These are phyloP conservation scores for Themeda triandra DNA, from an alignment of 176 grass and related monocot species.

Conservation along the genomic window DNA sequence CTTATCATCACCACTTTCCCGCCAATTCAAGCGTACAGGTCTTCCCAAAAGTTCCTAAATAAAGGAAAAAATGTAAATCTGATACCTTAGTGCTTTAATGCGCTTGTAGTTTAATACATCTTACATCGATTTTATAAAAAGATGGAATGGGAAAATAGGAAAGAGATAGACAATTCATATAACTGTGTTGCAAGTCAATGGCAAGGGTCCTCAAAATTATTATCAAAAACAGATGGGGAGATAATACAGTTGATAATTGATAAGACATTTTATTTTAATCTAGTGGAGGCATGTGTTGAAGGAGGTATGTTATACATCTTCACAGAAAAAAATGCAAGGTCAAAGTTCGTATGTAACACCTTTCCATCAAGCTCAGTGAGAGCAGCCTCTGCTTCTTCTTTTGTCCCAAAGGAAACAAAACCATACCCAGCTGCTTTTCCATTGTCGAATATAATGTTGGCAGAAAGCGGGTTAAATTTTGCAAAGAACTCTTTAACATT, in stretches of 20 bases:
- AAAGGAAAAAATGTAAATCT: slow-evolving; percentile 15
- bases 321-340: slow-evolving; percentile 14
- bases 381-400: slow-evolving; percentile 71
- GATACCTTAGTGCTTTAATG: slow-evolving; percentile 1
- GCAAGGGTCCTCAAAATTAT: not conserved
- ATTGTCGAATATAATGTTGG: slow-evolving; percentile 63
- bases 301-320: not conserved
- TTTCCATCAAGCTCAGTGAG: slow-evolving; percentile 82
- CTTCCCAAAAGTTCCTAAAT: slow-evolving; percentile 87
- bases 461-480: slow-evolving; percentile 58
- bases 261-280: not conserved
- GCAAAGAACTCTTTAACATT: slow-evolving; percentile 76
- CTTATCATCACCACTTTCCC: slow-evolving; percentile 37
- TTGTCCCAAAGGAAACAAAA: slow-evolving; percentile 81
- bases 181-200: not conserved
- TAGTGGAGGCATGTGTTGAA: not conserved
- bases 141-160: not conserved
- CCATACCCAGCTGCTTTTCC: slow-evolving; percentile 79
- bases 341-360: slow-evolving; percentile 34
- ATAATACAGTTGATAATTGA: not conserved
- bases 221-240: slow-evolving; percentile 18
- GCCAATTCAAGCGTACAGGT: slow-evolving; percentile 57
- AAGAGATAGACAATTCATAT: slow-evolving; percentile 4
- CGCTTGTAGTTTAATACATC: not conserved
- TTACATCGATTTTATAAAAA: not conserved